Percentiles rank a stretch among this genome's conserved stretches.
phyloP scores from a whole-genome alignment of 1,284 basidiomycete genomes.

The Ustilago lituana region DNA sequence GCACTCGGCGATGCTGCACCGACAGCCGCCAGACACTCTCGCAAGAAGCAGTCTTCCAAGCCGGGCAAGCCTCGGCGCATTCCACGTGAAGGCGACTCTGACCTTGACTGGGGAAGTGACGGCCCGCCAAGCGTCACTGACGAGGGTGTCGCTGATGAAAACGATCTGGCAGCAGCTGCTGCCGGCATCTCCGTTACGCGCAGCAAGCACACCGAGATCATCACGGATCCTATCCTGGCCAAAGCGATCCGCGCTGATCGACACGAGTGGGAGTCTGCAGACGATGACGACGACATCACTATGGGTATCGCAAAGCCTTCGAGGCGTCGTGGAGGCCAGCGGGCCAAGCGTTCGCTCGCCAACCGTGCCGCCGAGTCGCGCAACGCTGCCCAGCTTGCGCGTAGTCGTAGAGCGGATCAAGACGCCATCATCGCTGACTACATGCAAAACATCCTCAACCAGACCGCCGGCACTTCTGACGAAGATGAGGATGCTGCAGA shows the following conservation, averaged over 20 bases:
- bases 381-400: constrained; percentile 20
- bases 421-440: constrained; percentile 63
- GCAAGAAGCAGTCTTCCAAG: constrained; percentile 13
- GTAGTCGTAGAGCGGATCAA: constrained; percentile 43
- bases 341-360: constrained; percentile 34
- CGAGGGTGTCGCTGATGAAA: constrained; percentile 13
- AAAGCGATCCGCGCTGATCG: constrained; percentile 44
- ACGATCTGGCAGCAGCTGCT: constrained; percentile 31
- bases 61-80: constrained; percentile 22
- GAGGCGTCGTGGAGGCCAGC: constrained; percentile 37
- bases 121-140: constrained; percentile 42
- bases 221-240: constrained; percentile 37
- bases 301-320: constrained; percentile 13
- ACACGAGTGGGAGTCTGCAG: constrained; percentile 38
- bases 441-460: constrained; percentile 59
- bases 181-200: constrained; percentile 43
- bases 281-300: constrained; percentile 17
- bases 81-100: constrained; percentile 57
- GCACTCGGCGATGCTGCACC: constrained; percentile 36
- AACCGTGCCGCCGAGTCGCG: constrained; percentile 19
- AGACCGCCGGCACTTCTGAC: constrained; percentile 15
- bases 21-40: background rate
- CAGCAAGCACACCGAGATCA: constrained; percentile 10
- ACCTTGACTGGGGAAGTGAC: constrained; percentile 64
- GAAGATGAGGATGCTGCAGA: constrained; percentile 17